Evolutionary conservation across 2,329 filamentous ascomycete genomes (phyloP), one percentile per base, ranked within the genome.

Genomic region (Aplosporella prunicola): DNA sequence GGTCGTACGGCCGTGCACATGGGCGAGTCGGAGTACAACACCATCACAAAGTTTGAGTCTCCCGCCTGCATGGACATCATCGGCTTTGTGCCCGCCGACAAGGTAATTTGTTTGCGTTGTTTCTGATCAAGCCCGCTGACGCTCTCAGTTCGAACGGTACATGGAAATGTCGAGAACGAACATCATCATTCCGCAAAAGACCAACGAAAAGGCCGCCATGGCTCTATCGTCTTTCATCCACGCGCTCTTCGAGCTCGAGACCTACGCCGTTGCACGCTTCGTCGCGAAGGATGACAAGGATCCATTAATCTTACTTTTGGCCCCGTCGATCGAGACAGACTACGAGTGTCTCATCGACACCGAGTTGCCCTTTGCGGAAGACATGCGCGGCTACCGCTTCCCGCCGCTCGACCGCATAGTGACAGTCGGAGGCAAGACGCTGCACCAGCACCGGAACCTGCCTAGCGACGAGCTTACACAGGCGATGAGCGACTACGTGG

Each of bases 1-100:
- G 91, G 91, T 30, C 75, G 87, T 40, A 95, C 89, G 1, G 86
- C 84, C 2, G 89, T 98, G 1, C 80, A 82, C 47, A 94, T 98
- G 47, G 84, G 77, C 46, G 80, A 88, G 48, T 82, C 82, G 1
- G 89, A 98, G 50, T 74, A 81, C 56, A 86, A 88, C 47, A n/a
- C n/a, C n/a, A 78, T 95, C 40, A 93, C 86, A n/a, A 87, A 82
- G 46, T 70, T 95, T 22, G 80, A 93, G 50, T 91, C 86, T 0
- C 60, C 65, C 8, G 79, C 82, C 41, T 71, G 73, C 6, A 77
- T 96, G 40, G 80, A 86, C 3, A 80, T 98, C 27, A 66, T 98
- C 35, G 91, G 91, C 0, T 98, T 98, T 50, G 74, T 96, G 20
- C 75, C 78, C 3, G 74, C 66, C 46, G 71, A 80, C 41, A 79